Conservation (phyloP, 2,329 filamentous ascomycete species). For the Alternaria sp. region DNA sequence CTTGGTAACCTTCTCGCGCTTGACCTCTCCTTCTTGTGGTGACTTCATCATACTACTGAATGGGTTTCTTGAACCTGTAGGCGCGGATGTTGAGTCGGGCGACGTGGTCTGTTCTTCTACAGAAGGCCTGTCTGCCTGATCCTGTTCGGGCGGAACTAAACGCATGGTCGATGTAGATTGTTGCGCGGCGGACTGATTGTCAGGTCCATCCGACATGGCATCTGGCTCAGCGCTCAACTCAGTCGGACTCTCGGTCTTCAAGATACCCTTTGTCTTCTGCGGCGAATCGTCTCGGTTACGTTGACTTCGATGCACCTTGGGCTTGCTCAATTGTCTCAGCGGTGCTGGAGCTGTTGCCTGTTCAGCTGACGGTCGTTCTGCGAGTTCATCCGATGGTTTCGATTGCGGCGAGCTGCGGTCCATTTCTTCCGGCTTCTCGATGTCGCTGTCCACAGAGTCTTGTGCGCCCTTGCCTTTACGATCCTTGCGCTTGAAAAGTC, state of each 20-base stretch:
- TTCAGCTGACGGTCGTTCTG: conserved; percentile 40
- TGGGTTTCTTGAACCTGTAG: conserved; percentile 40
- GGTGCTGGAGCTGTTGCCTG: conserved; percentile 28
- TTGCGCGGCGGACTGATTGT: conserved; percentile 20
- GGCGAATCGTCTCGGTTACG: conserved; percentile 41
- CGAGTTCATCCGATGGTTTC: conserved; percentile 38
- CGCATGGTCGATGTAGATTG: conserved; percentile 42
- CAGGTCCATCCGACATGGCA: conserved; percentile 12
- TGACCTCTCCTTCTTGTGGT: conserved; percentile 54
- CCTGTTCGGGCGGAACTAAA: conserved; percentile 39
- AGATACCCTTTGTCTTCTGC: conserved; percentile 39
- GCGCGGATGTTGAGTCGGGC: conserved; percentile 28
- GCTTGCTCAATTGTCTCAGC: conserved; percentile 45
- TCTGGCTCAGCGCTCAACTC: conserved; percentile 26
- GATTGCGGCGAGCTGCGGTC: conserved; percentile 43
- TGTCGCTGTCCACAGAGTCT: conserved; percentile 49
- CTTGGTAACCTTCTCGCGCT: conserved; percentile 63
- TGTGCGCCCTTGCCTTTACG: conserved; percentile 56
- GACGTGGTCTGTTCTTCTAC: conserved; percentile 28
- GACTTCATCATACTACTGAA: conserved; percentile 38
- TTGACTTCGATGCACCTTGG: conserved; percentile 47
- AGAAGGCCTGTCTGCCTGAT: conserved; percentile 17
- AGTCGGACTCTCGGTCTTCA: conserved; percentile 42
- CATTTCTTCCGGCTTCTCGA: conserved; percentile 52
- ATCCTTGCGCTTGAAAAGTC: conserved; percentile 70